phyloP scores from a whole-genome alignment of 2,329 filamentous ascomycete species.

The Lomentospora prolificans region DNA sequence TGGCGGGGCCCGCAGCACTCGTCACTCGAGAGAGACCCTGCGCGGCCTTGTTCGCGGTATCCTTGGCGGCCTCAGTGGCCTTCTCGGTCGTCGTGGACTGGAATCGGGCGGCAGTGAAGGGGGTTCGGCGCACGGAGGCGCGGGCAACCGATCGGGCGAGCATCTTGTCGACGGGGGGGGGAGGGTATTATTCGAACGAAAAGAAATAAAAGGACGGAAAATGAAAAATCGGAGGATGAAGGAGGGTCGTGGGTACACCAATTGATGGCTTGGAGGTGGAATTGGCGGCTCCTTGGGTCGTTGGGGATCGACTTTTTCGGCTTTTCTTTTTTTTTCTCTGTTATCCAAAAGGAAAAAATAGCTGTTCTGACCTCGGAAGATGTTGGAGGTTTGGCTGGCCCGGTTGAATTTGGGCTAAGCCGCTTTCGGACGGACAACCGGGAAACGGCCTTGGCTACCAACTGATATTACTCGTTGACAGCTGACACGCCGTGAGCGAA shows the following conservation, averaged over 20 bases:
- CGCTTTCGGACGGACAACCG: background rate
- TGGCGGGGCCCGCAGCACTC: constrained; percentile 67
- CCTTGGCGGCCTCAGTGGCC: constrained; percentile 32
- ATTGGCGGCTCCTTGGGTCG: background rate
- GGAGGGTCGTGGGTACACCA: constrained; percentile 15
- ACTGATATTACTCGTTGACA: background rate
- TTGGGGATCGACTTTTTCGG: background rate
- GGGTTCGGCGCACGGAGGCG: constrained; percentile 34
- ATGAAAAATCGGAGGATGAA: background rate
- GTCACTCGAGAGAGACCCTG: constrained; percentile 76
- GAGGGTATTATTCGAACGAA: constrained; percentile 5
- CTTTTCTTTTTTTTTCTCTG: background rate
- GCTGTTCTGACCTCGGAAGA: constrained; percentile 28
- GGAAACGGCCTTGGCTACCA: background rate
- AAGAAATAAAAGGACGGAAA: background rate
- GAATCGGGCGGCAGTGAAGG: constrained; percentile 42
- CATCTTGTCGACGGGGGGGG: constrained; percentile 14
- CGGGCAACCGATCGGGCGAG: constrained; percentile 32
- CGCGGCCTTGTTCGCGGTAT: constrained; percentile 44
- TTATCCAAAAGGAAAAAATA: constrained; percentile 28
- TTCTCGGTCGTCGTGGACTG: constrained; percentile 46
- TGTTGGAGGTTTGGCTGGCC: constrained; percentile 16
- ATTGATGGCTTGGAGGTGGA: constrained; percentile 21
- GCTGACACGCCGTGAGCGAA: background rate
- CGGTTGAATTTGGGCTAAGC: constrained; percentile 7